Conservation (phyloP, 139 green algal genomes). For the Eudorina sp. region DNA sequence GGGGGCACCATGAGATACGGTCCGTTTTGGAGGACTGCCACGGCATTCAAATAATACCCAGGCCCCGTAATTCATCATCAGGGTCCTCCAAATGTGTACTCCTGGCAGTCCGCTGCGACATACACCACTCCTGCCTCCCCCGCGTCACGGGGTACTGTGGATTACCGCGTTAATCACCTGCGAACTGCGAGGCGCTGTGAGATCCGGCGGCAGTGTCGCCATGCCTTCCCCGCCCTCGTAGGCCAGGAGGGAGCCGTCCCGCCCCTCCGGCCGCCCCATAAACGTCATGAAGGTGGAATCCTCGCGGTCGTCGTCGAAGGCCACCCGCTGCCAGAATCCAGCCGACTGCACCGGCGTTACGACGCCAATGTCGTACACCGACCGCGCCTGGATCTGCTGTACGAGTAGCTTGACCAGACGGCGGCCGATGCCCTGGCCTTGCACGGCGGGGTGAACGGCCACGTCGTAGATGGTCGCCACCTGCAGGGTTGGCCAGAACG, state of each 20-base stretch:
- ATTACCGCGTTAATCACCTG: background rate
- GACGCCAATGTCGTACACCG: slow-evolving; percentile 25
- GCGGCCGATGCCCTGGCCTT: slow-evolving; percentile 16
- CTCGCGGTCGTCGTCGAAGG: slow-evolving; percentile 44
- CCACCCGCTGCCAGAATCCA: slow-evolving; percentile 10
- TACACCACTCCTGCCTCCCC: background rate
- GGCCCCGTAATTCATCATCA: too few relatives aligned
- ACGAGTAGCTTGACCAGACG: slow-evolving; percentile 42
- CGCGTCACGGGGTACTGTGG: background rate
- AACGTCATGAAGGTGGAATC: slow-evolving; percentile 36
- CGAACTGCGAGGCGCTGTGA: background rate
- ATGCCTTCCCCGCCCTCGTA: background rate
- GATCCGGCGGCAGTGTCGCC: background rate
- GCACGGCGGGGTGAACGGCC: slow-evolving; percentile 30
- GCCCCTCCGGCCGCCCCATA: background rate
- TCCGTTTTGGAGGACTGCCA: too few relatives aligned
- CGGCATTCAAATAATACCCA: too few relatives aligned
- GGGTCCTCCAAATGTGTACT: too few relatives aligned
- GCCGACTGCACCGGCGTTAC: background rate
- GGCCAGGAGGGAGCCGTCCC: background rate
- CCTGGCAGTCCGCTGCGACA: too few relatives aligned
- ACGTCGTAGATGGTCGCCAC: slow-evolving; percentile 41
- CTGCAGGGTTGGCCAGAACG: too few relatives aligned
- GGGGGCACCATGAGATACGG: too few relatives aligned
- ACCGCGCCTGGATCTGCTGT: slow-evolving; percentile 35